Percentiles rank a stretch among this genome's conserved stretches.
Evolutionary conservation across 129 eudicot species (phyloP).

Genomic region (Lonicera japonica): DNA sequence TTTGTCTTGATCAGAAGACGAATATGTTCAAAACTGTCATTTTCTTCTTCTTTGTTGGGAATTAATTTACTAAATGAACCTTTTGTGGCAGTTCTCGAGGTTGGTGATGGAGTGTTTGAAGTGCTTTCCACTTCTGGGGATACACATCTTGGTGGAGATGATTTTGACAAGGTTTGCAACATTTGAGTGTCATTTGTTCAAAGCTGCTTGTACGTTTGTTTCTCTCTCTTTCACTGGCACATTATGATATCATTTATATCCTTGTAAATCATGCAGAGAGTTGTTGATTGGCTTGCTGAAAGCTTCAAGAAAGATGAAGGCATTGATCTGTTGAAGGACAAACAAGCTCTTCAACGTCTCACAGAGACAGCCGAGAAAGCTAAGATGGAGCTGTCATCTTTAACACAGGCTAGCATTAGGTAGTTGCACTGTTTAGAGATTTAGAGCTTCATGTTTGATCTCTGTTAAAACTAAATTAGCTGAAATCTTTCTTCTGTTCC

Average conservation of each 20-base stretch:
- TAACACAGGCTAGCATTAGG: slow-evolving; percentile 94
- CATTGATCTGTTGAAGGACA: slow-evolving; percentile 89
- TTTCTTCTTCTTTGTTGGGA: no score
- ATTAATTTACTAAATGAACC: no score
- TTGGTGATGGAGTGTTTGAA: slow-evolving; percentile 99
- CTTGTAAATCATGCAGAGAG: slow-evolving; percentile 41
- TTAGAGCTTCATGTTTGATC: neutral
- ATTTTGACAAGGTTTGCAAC: slow-evolving; percentile 75
- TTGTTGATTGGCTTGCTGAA: slow-evolving; percentile 95
- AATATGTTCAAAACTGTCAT: no score
- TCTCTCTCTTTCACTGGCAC: neutral
- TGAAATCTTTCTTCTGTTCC: neutral
- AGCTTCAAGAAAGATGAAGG: slow-evolving; percentile 87
- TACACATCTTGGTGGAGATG: slow-evolving; percentile 98
- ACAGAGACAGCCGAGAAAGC: slow-evolving; percentile 99
- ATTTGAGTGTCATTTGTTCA: neutral
- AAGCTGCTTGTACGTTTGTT: neutral
- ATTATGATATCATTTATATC: neutral
- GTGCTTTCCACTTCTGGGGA: slow-evolving; percentile 99
- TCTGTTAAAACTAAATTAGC: slow-evolving; percentile 9
- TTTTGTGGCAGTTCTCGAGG: slow-evolving; percentile 73
- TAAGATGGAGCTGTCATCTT: slow-evolving; percentile 92
- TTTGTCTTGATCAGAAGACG: no score
- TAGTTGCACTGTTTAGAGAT: slow-evolving; percentile 5
- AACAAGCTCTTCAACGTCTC: slow-evolving; percentile 94